These are phyloP conservation scores for Trichoderma citrinoviride DNA, from an alignment of 2,329 filamentous ascomycete species.

Conservation along the genomic window DNA sequence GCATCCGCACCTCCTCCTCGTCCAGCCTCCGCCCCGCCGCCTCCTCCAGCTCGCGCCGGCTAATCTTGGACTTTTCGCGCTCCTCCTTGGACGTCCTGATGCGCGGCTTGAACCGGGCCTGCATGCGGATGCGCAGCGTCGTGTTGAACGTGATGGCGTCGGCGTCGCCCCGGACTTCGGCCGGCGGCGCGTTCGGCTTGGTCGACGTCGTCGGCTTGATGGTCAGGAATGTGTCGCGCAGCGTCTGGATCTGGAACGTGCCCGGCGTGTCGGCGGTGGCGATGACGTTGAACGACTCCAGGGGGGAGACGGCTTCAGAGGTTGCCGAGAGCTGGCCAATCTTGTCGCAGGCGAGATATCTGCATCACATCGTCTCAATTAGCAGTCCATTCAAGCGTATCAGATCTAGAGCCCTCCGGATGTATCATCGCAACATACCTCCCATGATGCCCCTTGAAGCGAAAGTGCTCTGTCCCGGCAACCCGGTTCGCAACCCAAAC, in stretches of 20 bases:
- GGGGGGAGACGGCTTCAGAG: conserved; percentile 75
- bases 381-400: neutral
- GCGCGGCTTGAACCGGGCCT: conserved; percentile 87
- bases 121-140: conserved; percentile 82
- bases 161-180: conserved; percentile 75
- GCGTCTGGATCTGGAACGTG: conserved; percentile 72
- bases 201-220: conserved; percentile 53
- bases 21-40: conserved; percentile 72
- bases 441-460: conserved; percentile 88
- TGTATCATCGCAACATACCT: conserved; percentile 50
- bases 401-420: too few relatives aligned
- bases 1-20: conserved; percentile 78
- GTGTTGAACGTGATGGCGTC: conserved; percentile 65
- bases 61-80: conserved; percentile 81
- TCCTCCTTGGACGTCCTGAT: conserved; percentile 78
- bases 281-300: conserved; percentile 77
- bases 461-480: conserved; percentile 74
- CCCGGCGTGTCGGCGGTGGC: conserved; percentile 62
- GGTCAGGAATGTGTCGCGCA: conserved; percentile 67
- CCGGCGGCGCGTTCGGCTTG: conserved; percentile 45
- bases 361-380: conserved; percentile 35
- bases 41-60: conserved; percentile 77
- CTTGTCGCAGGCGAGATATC: conserved; percentile 83
- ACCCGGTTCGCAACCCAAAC: conserved; percentile 90
- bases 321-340: conserved; percentile 74